Evolutionary conservation across 148 eudicot species (phyloP).

Genomic region (Rhododendron ovatum): DNA sequence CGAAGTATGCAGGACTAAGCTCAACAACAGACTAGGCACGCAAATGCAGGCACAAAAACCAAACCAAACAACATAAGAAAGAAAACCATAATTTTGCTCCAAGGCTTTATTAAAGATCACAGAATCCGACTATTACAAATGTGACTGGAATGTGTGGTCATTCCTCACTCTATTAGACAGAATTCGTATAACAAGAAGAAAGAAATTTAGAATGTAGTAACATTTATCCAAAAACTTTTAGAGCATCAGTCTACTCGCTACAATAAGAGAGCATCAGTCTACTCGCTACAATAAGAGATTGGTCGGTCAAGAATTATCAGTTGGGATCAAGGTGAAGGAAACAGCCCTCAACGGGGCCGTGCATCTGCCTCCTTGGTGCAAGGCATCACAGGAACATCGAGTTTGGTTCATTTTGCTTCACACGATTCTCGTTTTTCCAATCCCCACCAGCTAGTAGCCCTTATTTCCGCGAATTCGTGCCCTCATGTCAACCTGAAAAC

Average conservation of each 20-base stretch:
- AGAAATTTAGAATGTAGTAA: not conserved
- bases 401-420: not conserved
- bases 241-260: not conserved
- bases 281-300: not conserved
- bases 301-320: not conserved
- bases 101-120: no score
- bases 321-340: not conserved
- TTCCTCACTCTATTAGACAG: not conserved
- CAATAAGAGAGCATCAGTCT: not conserved
- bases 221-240: not conserved
- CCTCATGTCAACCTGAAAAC: conserved; percentile 83
- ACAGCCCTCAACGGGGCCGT: not conserved
- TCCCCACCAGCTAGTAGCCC: conserved; percentile 45
- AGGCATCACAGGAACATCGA: not conserved
- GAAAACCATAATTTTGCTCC: not conserved
- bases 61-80: no score
- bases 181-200: not conserved
- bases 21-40: not conserved
- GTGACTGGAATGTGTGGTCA: not conserved
- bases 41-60: not conserved
- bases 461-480: conserved; percentile 89
- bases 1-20: no score
- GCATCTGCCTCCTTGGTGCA: not conserved
- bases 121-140: not conserved
- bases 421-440: not conserved